A percentile compares a stretch with the other conserved stretches of the same genome.
Conservation (phyloP, 73 alveolate genomes). For the Tetrahymena thermophila region DNA sequence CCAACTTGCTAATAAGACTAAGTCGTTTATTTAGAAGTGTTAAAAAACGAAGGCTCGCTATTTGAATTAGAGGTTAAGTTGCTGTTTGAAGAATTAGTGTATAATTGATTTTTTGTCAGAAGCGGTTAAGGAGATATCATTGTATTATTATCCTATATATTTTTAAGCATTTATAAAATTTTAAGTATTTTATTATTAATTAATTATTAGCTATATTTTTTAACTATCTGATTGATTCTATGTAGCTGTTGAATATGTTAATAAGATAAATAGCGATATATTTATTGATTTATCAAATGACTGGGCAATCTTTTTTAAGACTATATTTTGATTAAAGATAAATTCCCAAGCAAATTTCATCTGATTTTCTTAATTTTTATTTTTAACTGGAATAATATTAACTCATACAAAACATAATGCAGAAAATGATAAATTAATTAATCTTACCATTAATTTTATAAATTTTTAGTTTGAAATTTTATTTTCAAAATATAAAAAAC, state of each 20-base stretch:
- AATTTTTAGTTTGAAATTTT: neutral
- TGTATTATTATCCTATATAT: neutral
- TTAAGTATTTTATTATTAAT: neutral
- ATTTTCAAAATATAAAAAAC: neutral
- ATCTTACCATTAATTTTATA: neutral
- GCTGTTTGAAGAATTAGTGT: neutral
- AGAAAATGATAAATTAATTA: too few species aligned
- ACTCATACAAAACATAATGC: neutral
- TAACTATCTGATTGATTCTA: neutral
- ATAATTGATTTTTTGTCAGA: neutral
- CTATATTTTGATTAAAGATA: neutral
- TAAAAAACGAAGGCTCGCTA: neutral
- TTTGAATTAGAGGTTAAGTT: neutral
- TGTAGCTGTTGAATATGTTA: neutral
- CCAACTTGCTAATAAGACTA: neutral
- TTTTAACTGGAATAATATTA: neutral
- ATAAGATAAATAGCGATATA: neutral
- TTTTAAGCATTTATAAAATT: too few species aligned
- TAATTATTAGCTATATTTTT: neutral
- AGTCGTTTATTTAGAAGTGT: neutral
- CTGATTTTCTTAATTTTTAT: neutral
- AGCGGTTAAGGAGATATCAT: neutral
- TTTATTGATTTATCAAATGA: neutral
- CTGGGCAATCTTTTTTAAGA: neutral
- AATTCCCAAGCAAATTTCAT: neutral